These are phyloP conservation scores for Penicillium psychrosexuale DNA, from an alignment of 2,329 filamentous ascomycete genomes.

Conservation along the genomic window DNA sequence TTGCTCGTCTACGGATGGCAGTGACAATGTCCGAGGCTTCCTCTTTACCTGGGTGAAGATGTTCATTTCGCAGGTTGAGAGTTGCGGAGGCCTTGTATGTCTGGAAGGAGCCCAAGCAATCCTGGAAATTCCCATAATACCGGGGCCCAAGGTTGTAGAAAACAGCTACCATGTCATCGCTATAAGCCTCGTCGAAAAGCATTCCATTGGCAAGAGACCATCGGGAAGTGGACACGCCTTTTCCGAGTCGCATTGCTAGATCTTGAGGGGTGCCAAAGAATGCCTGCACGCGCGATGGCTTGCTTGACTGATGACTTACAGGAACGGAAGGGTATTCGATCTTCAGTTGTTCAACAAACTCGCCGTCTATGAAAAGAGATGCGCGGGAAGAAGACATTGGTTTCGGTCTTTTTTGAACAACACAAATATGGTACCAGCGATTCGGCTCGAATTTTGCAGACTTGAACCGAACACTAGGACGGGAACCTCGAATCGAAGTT, in stretches of 20 bases:
- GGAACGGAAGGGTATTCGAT: slow-evolving; percentile 82
- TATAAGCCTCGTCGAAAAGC: slow-evolving; percentile 80
- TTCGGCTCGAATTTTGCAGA: slow-evolving; percentile 70
- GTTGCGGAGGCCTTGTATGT: slow-evolving; percentile 92
- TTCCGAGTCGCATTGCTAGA: slow-evolving; percentile 71
- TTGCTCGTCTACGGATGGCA: slow-evolving; percentile 82
- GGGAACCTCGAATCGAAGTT: slow-evolving; percentile 81
- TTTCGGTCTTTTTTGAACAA: slow-evolving; percentile 79
- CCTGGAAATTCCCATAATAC: slow-evolving; percentile 95
- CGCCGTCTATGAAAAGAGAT: slow-evolving; percentile 84
- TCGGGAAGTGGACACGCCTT: slow-evolving; percentile 69
- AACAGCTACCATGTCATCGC: slow-evolving; percentile 87
- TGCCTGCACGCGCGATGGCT: slow-evolving; percentile 67
- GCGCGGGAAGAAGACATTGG: slow-evolving; percentile 75
- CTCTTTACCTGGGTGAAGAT: slow-evolving; percentile 82
- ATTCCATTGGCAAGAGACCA: slow-evolving; percentile 91
- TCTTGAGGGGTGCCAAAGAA: slow-evolving; percentile 92
- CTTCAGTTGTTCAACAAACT: slow-evolving; percentile 88
- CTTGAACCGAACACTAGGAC: slow-evolving; percentile 92
- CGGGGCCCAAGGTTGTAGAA: slow-evolving; percentile 84
- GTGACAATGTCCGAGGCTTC: slow-evolving; percentile 87
- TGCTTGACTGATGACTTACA: slow-evolving; percentile 56
- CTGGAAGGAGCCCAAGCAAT: slow-evolving; percentile 91
- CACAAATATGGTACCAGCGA: slow-evolving; percentile 87
- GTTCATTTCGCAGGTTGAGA: slow-evolving; percentile 85